Evolutionary conservation across 257 asterid species (phyloP), one percentile per base, ranked within the genome.

Genomic region (Solanum virginianum): DNA sequence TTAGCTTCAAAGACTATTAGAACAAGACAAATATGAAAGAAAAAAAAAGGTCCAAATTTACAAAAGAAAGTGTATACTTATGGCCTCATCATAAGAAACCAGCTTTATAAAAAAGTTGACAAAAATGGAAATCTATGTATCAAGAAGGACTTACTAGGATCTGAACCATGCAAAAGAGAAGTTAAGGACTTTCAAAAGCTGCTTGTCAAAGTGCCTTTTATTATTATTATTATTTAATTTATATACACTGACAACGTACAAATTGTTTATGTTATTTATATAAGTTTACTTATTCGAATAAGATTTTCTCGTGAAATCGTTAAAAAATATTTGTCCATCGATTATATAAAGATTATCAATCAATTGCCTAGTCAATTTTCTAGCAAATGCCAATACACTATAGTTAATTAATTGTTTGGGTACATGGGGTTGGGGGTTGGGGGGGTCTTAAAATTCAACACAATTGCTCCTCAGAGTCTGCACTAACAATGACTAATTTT

Each of bases 381-480:
- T 29, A 65, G 10, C n/a, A 65, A 65, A 18, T 68, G 75, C 24
- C 24, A 68, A 68, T 68, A 20, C 57, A 45, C 80, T 54, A 45
- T 12, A n/a, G n/a, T 43, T 45, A 45, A 43, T 20, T 26, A 49
- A 75, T 32, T 49, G n/a, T 75, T 75, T 36, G 45, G 41, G 43
- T 22, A 8, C 22, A 15, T 47, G 41, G 81, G 49, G 17, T 5
- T 5, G 5, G 17, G 13, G 72, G 32, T 29, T 32, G 53, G 49
- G 4, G 24, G 36, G 85, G 85, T 14, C 88, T 63, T 89, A 83
- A 89, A 91, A 84, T 90, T 92, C 92, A 93, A 90, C 88, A 84
- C 86, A 84, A 86, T 85, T 85, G 88, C 90, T 85, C 91, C 93
- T 90, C 92, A 86, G 86, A 90, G 93, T 92, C 93, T 85, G 91